Conservation (phyloP, 2,329 filamentous ascomycete species). For the Ophiostoma pallidulum region DNA sequence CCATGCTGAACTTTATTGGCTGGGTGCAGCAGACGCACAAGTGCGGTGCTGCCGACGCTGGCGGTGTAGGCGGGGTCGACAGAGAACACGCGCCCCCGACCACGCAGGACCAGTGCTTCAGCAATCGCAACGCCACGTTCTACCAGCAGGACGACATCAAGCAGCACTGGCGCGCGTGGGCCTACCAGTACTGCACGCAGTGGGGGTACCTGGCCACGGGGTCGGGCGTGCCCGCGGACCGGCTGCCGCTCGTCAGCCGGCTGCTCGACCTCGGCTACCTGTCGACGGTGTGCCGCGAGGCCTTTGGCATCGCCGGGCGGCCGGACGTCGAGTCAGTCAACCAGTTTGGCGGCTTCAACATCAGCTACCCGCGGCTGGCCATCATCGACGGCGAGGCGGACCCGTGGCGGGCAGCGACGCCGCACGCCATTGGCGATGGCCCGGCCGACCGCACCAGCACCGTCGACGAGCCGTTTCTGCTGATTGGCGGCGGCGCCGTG, state of each 20-base stretch:
- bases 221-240: constrained; percentile 52
- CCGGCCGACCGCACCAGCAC: constrained; percentile 50
- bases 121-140: constrained; percentile 25
- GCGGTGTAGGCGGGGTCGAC: too few species aligned
- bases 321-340: constrained; percentile 61
- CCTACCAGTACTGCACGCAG: constrained; percentile 47
- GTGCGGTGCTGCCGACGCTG: constrained; percentile 17
- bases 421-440: constrained; percentile 54
- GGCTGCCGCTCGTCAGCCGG: constrained; percentile 63
- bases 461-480: constrained; percentile 56
- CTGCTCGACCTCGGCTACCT: constrained; percentile 55
- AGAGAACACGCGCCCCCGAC: too few species aligned
- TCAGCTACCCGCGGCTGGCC: constrained; percentile 66
- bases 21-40: constrained; percentile 27
- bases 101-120: constrained; percentile 30
- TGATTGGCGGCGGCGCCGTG: constrained; percentile 59
- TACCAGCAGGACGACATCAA: constrained; percentile 28
- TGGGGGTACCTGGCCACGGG: constrained; percentile 77
- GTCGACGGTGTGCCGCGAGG: constrained; percentile 51
- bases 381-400: constrained; percentile 70
- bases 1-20: constrained; percentile 45
- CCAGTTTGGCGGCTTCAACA: constrained; percentile 63
- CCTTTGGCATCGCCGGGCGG: constrained; percentile 58
- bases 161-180: constrained; percentile 38
- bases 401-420: constrained; percentile 68